Conservation (phyloP, 805 yeast genomes). For the Wickerhamomyces chaumierensis region DNA sequence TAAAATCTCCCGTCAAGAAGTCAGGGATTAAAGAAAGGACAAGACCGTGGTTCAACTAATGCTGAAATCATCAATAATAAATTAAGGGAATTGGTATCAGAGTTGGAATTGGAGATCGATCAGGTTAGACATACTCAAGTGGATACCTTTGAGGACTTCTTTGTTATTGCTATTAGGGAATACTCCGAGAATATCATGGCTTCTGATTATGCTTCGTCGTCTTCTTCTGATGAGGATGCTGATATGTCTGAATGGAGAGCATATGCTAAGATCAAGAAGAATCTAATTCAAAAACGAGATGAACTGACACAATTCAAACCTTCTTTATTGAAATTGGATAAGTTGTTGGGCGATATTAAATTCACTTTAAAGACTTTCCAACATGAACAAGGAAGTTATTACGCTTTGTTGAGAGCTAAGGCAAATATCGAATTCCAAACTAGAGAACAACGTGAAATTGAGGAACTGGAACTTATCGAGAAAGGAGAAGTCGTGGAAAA, state of each 20-base stretch:
- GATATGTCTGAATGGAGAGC: conserved; percentile 49
- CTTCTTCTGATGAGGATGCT: conserved; percentile 19
- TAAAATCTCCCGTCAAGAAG: conserved; percentile 34
- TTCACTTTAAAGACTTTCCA: conserved; percentile 34
- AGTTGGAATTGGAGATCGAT: conserved; percentile 23
- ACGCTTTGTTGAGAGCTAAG: conserved; percentile 43
- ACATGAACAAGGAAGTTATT: conserved; percentile 52
- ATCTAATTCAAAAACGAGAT: conserved; percentile 45
- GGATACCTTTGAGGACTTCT: conserved; percentile 65
- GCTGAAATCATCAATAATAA: conserved; percentile 23
- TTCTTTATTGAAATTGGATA: conserved; percentile 19
- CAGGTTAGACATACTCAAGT: conserved; percentile 33
- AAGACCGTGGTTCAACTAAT: conserved; percentile 18
- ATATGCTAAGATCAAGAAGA: conserved; percentile 44
- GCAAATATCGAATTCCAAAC: conserved; percentile 46
- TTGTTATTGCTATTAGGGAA: conserved; percentile 53
- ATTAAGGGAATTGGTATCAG: conserved; percentile 19
- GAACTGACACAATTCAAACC: conserved; percentile 27
- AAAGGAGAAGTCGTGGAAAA: conserved; percentile 7
- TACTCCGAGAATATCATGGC: conserved; percentile 49
- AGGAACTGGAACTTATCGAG: conserved; percentile 7
- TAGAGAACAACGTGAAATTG: conserved; percentile 34
- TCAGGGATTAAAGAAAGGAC: conserved; percentile 29
- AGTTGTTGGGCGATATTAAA: conserved; percentile 24
- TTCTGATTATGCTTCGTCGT: conserved; percentile 12